Base-by-base conservation (phyloP, 2,329 filamentous ascomycete genomes). In the Lachnellula hyalina region DNA sequence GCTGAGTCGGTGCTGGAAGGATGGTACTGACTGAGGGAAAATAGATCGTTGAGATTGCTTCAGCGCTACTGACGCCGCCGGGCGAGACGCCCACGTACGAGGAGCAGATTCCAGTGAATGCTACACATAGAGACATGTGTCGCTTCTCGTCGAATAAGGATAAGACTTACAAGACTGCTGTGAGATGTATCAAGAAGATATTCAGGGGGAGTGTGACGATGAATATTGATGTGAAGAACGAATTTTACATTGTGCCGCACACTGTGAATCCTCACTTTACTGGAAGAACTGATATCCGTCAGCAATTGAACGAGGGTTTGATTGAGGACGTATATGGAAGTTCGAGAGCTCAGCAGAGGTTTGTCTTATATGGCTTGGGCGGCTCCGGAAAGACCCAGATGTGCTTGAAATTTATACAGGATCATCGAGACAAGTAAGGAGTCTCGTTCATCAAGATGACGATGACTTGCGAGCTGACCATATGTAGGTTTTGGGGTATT, bases 361-460 rank as follows among this genome's bases (percentile, higher is more conserved):
- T 61, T 21, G 53, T 63, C 11, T 25, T 69, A 5, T 62, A 62
- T 53, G 66, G 66, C 12, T 52, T 69, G 35, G 66, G 66, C n/a
- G 68, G 67, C 3, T 62, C 63, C 38, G 67, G 67, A 5, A 70
- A 70, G 51, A 70, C 65, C 0, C 60, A 70, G 28, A 44, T 61
- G 6, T 54, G 49, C 36, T 55, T 59, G 49, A 62, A 63, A 21
- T 58, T 63, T 51, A 57, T 56, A 7, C 9, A 56, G 5, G 49
- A 54, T 23, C 45, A 48, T 23, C 44, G 41, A 15, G 34, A 55
- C 12, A 54, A 40, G 56, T 59, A 41, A 41, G 52, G n/a, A 6
- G 1, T 42, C 34, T n/a, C n/a, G 5, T 17, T 15, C 9, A 12
- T 7, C 2, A 12, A 46, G 14, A 12, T 46, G 21, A 49, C 3